A percentile compares a stretch with the other conserved stretches of the same genome.
These are phyloP conservation scores for Rhododendron henanense DNA, from an alignment of 148 eudicot species.

Conservation along the genomic window DNA sequence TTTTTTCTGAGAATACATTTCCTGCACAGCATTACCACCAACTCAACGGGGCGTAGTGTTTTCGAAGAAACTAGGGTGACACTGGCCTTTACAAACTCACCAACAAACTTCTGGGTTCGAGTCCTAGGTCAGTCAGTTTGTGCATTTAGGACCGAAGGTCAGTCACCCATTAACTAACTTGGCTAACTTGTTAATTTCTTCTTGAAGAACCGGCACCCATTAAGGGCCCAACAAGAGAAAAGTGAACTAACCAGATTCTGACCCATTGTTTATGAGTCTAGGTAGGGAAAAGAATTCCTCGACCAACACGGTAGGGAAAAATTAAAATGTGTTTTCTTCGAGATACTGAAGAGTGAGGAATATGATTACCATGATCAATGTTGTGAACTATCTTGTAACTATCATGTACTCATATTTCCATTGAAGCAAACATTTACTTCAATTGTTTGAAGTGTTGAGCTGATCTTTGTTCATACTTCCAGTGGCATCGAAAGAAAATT, in stretches of 20 bases:
- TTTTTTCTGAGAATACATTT: too few species aligned
- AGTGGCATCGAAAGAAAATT: constrained; percentile 35
- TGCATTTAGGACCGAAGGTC: background rate
- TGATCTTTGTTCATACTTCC: background rate
- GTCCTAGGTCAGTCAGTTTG: background rate
- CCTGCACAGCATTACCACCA: too few species aligned
- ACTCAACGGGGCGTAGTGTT: too few species aligned
- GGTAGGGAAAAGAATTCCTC: background rate
- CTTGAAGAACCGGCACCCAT: background rate
- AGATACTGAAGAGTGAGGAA: background rate
- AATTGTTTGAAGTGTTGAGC: constrained; percentile 1
- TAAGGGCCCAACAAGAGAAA: background rate
- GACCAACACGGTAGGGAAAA: background rate
- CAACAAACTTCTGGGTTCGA: background rate
- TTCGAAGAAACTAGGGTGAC: background rate
- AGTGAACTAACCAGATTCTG: background rate
- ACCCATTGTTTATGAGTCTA: background rate
- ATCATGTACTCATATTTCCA: background rate
- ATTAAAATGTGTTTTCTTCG: background rate
- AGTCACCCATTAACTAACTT: background rate
- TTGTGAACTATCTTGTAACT: background rate
- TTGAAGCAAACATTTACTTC: background rate
- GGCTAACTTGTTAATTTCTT: background rate
- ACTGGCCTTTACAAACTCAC: background rate
- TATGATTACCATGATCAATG: background rate